Percentiles rank a stretch among this genome's conserved stretches.
Conservation (phyloP, 495 filamentous ascomycete species). For the Aspergillus bertholletiae region DNA sequence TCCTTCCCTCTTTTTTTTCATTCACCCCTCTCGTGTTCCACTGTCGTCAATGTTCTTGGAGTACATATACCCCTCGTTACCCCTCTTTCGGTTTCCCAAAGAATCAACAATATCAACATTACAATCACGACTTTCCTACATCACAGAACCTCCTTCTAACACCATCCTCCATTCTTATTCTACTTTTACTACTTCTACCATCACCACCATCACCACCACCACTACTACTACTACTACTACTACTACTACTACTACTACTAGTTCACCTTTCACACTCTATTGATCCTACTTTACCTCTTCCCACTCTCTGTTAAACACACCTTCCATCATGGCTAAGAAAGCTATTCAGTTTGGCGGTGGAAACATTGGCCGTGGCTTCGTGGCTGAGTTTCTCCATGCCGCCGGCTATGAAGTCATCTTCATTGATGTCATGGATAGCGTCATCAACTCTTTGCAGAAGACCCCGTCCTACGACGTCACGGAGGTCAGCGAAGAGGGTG, state of each 20-base stretch:
- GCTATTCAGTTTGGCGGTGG: conserved; percentile 92
- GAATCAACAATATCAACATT: not conserved
- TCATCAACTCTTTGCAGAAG: conserved; percentile 74
- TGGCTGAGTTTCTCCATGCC: conserved; percentile 73
- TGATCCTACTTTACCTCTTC: conserved; percentile 5
- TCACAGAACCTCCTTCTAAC: not conserved
- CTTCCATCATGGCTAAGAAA: conserved; percentile 61
- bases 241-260: too few relatives aligned
- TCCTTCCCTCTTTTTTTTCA: not conserved
- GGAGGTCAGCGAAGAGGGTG: conserved; percentile 84
- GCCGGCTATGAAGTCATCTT: conserved; percentile 87
- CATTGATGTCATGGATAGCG: conserved; percentile 79
- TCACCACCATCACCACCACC: too few relatives aligned
- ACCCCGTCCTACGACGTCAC: conserved; percentile 81
- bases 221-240: too few relatives aligned
- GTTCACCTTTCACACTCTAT: too few relatives aligned
- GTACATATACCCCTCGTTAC: conserved; percentile 3
- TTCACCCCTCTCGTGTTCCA: not conserved
- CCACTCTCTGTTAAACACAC: conserved; percentile 2
- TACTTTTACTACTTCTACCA: too few relatives aligned
- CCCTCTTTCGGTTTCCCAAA: conserved; percentile 6
- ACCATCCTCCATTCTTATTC: not conserved
- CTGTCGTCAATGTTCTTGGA: not conserved
- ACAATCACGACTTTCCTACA: not conserved
- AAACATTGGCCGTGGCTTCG: conserved; percentile 76